Conservation (phyloP, 179 eudicot species). For the Silene coronaria region DNA sequence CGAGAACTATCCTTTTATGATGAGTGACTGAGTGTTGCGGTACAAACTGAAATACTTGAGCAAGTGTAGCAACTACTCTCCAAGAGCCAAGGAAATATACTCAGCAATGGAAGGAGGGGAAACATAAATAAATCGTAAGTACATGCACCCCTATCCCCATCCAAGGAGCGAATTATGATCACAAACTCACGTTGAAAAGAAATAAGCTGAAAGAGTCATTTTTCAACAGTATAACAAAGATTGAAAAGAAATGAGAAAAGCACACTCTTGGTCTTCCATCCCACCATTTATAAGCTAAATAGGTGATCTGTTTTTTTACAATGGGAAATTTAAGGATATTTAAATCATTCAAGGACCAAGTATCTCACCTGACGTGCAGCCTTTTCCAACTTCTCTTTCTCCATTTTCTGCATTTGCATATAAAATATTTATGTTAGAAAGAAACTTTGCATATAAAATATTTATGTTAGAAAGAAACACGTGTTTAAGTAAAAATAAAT, state of each 20-base stretch:
- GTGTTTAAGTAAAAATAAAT: too few species aligned
- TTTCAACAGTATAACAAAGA: neutral
- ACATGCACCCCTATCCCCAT: neutral
- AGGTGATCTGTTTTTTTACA: too few species aligned
- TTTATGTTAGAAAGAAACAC: constrained; percentile 1
- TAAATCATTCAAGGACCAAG: neutral
- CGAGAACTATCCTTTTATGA: neutral
- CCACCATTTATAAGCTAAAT: neutral
- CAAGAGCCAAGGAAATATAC: too few species aligned
- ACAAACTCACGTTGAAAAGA: neutral
- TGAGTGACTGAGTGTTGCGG: too few species aligned
- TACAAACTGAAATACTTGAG: too few species aligned
- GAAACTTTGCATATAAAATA: neutral
- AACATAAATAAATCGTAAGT: too few species aligned
- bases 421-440: constrained; percentile 7
- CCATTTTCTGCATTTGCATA: constrained; percentile 38
- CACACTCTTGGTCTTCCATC: neutral
- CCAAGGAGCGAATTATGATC: neutral
- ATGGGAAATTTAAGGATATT: neutral
- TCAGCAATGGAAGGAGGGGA: too few species aligned
- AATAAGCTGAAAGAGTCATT: neutral
- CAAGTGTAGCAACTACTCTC: too few species aligned
- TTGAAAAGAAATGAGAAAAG: neutral
- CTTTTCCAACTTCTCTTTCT: constrained; percentile 49
- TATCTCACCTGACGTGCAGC: constrained; percentile 37